phyloP scores from a whole-genome alignment of 2,329 filamentous ascomycete species.

The Tolypocladium tundrense region DNA sequence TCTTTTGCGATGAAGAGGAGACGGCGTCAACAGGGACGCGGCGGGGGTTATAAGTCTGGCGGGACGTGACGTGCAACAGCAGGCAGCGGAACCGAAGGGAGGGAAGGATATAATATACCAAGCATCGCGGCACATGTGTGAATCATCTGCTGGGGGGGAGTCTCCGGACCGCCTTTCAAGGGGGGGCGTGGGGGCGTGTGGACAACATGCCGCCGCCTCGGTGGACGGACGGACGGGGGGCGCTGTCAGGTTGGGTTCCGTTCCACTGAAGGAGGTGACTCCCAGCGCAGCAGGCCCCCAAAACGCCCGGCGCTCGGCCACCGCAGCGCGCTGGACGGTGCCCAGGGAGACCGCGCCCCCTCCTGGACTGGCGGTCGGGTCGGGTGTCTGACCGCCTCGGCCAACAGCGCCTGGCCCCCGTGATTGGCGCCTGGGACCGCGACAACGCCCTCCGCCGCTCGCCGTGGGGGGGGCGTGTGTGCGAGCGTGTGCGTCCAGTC shows the following conservation, averaged over 20 bases:
- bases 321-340: neutral
- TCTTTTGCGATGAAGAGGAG: neutral
- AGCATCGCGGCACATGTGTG: constrained; percentile 13
- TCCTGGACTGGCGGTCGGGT: neutral
- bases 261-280: neutral
- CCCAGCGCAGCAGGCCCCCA: neutral
- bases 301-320: neutral
- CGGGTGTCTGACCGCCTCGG: constrained; percentile 1
- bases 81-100: constrained; percentile 3
- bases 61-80: constrained; percentile 1
- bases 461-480: neutral
- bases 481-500: neutral
- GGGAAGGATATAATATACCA: constrained; percentile 9
- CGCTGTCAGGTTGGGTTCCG: neutral
- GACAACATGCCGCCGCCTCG: neutral
- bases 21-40: neutral
- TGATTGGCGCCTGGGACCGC: neutral
- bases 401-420: neutral
- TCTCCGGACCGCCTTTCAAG: constrained; percentile 1
- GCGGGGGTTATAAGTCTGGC: neutral
- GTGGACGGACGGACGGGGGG: neutral
- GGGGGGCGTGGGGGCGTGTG: constrained; percentile 1
- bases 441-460: neutral
- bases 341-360: neutral
- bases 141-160: constrained; percentile 7